phyloP scores from a whole-genome alignment of 2,329 filamentous ascomycete genomes.

The Claviceps citrina region DNA sequence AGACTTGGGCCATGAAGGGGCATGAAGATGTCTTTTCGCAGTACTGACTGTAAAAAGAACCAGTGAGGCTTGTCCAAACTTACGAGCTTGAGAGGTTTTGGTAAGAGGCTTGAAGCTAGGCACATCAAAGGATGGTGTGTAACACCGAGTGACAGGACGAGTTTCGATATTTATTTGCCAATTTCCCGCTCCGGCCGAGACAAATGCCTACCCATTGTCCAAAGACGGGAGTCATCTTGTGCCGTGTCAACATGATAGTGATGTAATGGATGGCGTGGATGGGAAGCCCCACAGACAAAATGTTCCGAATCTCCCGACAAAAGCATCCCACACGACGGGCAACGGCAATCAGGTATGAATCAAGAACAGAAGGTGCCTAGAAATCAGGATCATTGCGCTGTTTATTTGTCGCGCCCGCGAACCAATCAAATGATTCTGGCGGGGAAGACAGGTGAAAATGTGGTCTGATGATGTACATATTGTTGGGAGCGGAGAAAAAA shows the following conservation, averaged over 20 bases:
- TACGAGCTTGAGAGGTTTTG: background rate
- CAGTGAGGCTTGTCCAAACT: background rate
- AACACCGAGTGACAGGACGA: background rate
- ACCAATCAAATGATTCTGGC: background rate
- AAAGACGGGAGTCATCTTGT: background rate
- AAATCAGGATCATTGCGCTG: background rate
- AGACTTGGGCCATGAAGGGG: too few species aligned
- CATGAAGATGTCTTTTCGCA: too few species aligned
- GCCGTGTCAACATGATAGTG: constrained; percentile 2
- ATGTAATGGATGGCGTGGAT: constrained; percentile 7
- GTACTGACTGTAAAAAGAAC: background rate
- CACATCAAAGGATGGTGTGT: background rate
- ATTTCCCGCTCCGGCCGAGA: background rate
- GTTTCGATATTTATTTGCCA: background rate
- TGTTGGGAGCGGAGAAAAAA: background rate
- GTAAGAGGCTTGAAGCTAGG: background rate
- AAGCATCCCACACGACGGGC: background rate
- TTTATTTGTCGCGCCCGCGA: background rate
- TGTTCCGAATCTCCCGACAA: background rate
- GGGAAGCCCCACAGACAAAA: background rate
- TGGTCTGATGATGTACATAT: background rate
- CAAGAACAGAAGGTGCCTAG: background rate
- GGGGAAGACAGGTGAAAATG: background rate
- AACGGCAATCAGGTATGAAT: too few species aligned
- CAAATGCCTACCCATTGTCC: background rate